These are phyloP conservation scores for Aspergillus sp. DNA, from an alignment of 2,329 filamentous ascomycete species.

Conservation along the genomic window DNA sequence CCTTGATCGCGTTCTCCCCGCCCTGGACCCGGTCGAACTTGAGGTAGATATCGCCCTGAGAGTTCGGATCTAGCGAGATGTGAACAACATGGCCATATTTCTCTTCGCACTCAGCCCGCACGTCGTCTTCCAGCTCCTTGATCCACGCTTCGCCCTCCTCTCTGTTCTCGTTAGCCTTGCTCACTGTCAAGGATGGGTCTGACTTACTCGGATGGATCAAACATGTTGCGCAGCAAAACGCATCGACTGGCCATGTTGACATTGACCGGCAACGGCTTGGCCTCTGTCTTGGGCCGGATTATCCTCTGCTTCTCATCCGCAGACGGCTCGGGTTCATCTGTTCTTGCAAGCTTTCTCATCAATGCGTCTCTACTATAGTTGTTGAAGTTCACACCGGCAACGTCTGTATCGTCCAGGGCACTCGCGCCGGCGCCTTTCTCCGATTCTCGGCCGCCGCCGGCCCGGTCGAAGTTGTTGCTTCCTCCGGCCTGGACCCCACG, in stretches of 20 bases:
- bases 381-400: constrained; percentile 98
- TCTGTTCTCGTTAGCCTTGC: constrained; percentile 42
- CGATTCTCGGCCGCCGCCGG: constrained; percentile 75
- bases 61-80: constrained; percentile 88
- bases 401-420: constrained; percentile 93
- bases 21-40: constrained; percentile 95
- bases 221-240: constrained; percentile 91
- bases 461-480: constrained; percentile 72
- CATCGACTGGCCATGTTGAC: constrained; percentile 90
- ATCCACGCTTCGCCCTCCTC: constrained; percentile 82
- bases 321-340: constrained; percentile 62
- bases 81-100: constrained; percentile 98
- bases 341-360: constrained; percentile 96
- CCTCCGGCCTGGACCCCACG: constrained; percentile 74
- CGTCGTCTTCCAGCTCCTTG: constrained; percentile 88
- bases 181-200: not conserved
- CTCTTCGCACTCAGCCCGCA: constrained; percentile 81
- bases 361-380: constrained; percentile 97
- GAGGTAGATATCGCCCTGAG: constrained; percentile 91
- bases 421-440: constrained; percentile 84
- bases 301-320: constrained; percentile 61
- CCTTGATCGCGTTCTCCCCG: constrained; percentile 95
- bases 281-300: constrained; percentile 68
- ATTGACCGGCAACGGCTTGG: constrained; percentile 69
- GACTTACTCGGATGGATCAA: constrained; percentile 80